Evolutionary conservation across 768 basidiomycete genomes (phyloP).

Genomic region (Tubosaeta sp.): DNA sequence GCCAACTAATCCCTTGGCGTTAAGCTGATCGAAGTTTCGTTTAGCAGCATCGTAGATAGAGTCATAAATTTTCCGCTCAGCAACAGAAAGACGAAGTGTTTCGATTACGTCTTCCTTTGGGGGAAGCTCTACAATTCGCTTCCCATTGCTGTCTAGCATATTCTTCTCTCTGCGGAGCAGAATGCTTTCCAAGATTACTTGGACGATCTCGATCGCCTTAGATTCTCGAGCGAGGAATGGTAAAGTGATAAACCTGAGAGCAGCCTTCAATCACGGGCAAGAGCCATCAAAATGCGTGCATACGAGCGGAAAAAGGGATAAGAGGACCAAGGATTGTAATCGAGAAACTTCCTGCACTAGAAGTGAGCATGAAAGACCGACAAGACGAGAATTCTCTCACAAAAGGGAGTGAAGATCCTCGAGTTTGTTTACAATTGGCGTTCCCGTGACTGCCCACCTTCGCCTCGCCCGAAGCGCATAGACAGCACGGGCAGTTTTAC

Average conservation of each 20-base stretch:
- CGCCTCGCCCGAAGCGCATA: conserved; percentile 77
- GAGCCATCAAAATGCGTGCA: conserved; percentile 20
- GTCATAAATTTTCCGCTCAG: conserved; percentile 87
- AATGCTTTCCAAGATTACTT: conserved; percentile 87
- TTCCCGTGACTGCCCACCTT: conserved; percentile 92
- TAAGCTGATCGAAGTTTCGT: conserved; percentile 72
- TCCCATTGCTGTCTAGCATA: conserved; percentile 84
- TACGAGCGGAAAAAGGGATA: conserved; percentile 88
- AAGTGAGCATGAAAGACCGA: conserved; percentile 27
- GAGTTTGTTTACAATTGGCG: conserved; percentile 91
- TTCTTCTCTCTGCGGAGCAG: conserved; percentile 89
- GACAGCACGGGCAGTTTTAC: conserved; percentile 84
- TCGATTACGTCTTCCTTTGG: conserved; percentile 76
- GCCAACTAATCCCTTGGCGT: conserved; percentile 71
- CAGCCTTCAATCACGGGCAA: conserved; percentile 2
- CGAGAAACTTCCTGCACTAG: conserved; percentile 63
- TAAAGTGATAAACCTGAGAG: conserved; percentile 74
- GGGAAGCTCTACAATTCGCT: conserved; percentile 84
- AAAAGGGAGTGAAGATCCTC: conserved; percentile 90
- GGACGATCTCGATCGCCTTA: conserved; percentile 91
- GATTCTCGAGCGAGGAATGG: conserved; percentile 90
- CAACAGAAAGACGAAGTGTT: conserved; percentile 70
- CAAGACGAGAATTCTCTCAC: conserved; percentile 46
- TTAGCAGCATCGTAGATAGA: conserved; percentile 80
- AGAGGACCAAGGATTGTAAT: conserved; percentile 77